These are phyloP conservation scores for Auriscalpium microsporum DNA, from an alignment of 768 basidiomycete genomes.

Conservation along the genomic window DNA sequence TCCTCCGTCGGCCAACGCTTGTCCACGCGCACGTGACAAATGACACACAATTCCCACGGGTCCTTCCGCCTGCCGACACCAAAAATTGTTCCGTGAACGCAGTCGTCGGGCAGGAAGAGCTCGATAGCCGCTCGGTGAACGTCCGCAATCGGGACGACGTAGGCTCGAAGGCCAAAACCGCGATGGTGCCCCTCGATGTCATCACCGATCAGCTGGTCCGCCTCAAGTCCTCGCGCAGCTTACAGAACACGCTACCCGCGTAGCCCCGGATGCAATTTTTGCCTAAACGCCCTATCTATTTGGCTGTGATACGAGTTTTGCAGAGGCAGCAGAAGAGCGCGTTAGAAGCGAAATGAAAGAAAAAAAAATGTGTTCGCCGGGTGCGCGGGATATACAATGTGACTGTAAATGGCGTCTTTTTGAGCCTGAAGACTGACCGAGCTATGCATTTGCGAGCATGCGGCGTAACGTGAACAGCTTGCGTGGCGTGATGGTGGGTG, in stretches of 20 bases:
- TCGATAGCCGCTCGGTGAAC: conserved; percentile 82
- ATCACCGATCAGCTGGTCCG: conserved; percentile 60
- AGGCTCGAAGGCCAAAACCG: conserved; percentile 73
- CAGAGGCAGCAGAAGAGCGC: not conserved
- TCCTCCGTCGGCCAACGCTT: too few species aligned
- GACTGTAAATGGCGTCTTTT: too few species aligned
- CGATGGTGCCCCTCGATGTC: conserved; percentile 65
- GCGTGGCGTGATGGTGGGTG: too few species aligned
- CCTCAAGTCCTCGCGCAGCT: conserved; percentile 53
- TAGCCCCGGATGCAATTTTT: not conserved
- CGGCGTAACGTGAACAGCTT: too few species aligned
- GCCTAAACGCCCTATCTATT: not conserved
- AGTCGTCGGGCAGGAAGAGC: conserved; percentile 95
- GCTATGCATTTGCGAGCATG: too few species aligned
- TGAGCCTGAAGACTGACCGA: too few species aligned
- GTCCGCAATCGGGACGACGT: conserved; percentile 93
- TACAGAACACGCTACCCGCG: conserved; percentile 43
- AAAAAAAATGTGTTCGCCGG: too few species aligned
- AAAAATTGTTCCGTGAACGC: not conserved
- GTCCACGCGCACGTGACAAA: too few species aligned
- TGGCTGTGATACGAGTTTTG: not conserved
- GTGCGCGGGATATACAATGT: too few species aligned
- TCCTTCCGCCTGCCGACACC: not conserved
- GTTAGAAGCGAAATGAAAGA: too few species aligned
- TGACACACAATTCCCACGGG: not conserved